phyloP scores from a whole-genome alignment of 352 stramenopile genomes.

The Pythium brachiatum region DNA sequence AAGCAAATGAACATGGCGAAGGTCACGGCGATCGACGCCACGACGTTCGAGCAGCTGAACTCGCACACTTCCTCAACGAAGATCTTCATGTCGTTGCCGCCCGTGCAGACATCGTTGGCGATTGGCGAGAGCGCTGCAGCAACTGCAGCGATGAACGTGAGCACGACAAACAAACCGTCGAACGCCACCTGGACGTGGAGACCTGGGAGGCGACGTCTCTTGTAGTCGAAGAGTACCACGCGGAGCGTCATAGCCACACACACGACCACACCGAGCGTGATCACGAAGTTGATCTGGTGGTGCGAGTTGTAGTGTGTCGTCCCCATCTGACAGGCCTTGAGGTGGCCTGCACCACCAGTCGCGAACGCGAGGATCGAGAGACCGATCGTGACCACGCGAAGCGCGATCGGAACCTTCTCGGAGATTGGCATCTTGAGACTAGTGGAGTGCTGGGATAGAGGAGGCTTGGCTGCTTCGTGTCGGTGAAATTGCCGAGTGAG shows the following conservation, averaged over 20 bases:
- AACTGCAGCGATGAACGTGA: slow-evolving; percentile 57
- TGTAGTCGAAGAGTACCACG: slow-evolving; percentile 54
- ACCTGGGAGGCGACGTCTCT: slow-evolving; percentile 45
- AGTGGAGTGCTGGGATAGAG: background rate
- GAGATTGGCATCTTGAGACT: slow-evolving; percentile 34
- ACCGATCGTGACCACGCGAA: slow-evolving; percentile 42
- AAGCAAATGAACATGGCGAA: slow-evolving; percentile 60
- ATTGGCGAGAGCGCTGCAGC: slow-evolving; percentile 50
- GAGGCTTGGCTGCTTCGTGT: background rate
- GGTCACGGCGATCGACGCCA: slow-evolving; percentile 47
- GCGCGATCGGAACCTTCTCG: slow-evolving; percentile 34
- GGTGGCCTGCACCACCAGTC: slow-evolving; percentile 35
- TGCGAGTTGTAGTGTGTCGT: slow-evolving; percentile 50
- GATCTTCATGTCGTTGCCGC: slow-evolving; percentile 39
- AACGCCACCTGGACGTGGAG: slow-evolving; percentile 38
- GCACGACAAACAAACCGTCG: slow-evolving; percentile 49
- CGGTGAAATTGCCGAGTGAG: slow-evolving; percentile 9
- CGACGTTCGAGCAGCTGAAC: slow-evolving; percentile 60
- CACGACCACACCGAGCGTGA: slow-evolving; percentile 39
- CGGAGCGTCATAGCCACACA: slow-evolving; percentile 34
- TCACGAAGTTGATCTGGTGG: slow-evolving; percentile 58
- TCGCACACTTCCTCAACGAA: slow-evolving; percentile 60
- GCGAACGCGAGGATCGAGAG: slow-evolving; percentile 41
- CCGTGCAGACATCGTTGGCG: slow-evolving; percentile 53
- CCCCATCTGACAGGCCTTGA: slow-evolving; percentile 54